These are phyloP conservation scores for Clitopilus passeckerianus DNA, from an alignment of 768 basidiomycete genomes.

Conservation along the genomic window DNA sequence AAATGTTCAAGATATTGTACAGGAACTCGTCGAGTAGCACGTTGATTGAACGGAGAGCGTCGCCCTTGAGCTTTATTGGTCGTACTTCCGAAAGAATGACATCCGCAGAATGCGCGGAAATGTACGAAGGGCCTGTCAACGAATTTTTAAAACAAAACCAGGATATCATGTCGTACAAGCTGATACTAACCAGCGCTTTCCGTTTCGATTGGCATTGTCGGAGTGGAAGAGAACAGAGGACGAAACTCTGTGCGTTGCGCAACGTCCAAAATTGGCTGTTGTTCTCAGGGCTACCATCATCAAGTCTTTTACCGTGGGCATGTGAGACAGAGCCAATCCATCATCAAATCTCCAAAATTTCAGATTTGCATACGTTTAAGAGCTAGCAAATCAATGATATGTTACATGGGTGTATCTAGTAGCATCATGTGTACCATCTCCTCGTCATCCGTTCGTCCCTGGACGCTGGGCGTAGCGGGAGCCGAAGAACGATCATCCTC, in stretches of 20 bases:
- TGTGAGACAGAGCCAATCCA: neutral
- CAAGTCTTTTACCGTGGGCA: neutral
- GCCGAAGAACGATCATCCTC: constrained; percentile 1
- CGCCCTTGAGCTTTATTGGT: constrained; percentile 77
- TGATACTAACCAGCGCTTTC: constrained; percentile 33
- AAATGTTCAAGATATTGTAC: constrained; percentile 59
- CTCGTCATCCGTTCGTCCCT: neutral
- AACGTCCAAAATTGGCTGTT: constrained; percentile 8
- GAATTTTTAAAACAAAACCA: constrained; percentile 5
- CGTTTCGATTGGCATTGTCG: constrained; percentile 40
- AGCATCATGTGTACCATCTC: neutral
- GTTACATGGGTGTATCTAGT: neutral
- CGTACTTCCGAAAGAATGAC: constrained; percentile 90
- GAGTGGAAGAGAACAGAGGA: constrained; percentile 15
- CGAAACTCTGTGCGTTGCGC: constrained; percentile 4
- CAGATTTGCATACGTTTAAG: neutral
- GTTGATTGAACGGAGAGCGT: constrained; percentile 79
- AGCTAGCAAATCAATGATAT: neutral
- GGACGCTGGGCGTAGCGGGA: neutral
- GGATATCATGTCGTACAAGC: constrained; percentile 1
- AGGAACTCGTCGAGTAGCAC: constrained; percentile 82
- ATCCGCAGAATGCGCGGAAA: constrained; percentile 82
- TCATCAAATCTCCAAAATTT: neutral
- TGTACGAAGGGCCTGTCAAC: constrained; percentile 61
- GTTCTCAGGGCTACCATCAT: constrained; percentile 6